Evolutionary conservation across 257 asterid genomes (phyloP), one percentile per base, ranked within the genome.

Genomic region (Linderniella brevidens): DNA sequence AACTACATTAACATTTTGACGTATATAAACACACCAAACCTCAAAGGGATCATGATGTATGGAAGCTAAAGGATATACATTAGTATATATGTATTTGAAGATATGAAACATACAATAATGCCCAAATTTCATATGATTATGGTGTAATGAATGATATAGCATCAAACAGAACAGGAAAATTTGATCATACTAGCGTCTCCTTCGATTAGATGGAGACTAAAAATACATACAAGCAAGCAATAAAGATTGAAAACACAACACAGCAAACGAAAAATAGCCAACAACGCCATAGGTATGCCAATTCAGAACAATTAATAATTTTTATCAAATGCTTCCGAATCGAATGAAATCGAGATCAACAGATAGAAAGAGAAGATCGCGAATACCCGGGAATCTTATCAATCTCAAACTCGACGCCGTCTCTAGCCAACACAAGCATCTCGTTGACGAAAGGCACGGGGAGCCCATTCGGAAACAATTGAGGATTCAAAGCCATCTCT

Each of bases 361-460:
- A 17, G 37, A 38, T 37, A 54, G 13, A 50, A 0, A 37, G 19
- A 10, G 17, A 9, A 3, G 19, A 17, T 44, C 14, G 18, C 14
- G 14, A n/a, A 44, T 8, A 83, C 93, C 93, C 94, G 19, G 92
- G 88, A 41, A 83, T 77, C 66, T 87, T 87, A 69, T 87, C 88
- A 48, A 87, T 63, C 71, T 83, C 95, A 56, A 80, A 87, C 41
- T 87, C 97, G 52, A 87, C 95, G 51, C 92, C 95, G 13, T 78
- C 81, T 64, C 97, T 73, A 18, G 80, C 84, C 69, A 87, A 60
- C 29, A 87, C 93, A 49, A 87, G 79, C 69, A 83, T 62, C 73
- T 87, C 97, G 60, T 75, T 69, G 48, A 80, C 62, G 64, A 87
- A 87, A 17, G 97, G 93, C 19, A 87, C 92, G 11, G 97, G 97